Evolutionary conservation across 768 basidiomycete species (phyloP), one percentile per base, ranked within the genome.

Genomic region (Cystoderma amianthinum): DNA sequence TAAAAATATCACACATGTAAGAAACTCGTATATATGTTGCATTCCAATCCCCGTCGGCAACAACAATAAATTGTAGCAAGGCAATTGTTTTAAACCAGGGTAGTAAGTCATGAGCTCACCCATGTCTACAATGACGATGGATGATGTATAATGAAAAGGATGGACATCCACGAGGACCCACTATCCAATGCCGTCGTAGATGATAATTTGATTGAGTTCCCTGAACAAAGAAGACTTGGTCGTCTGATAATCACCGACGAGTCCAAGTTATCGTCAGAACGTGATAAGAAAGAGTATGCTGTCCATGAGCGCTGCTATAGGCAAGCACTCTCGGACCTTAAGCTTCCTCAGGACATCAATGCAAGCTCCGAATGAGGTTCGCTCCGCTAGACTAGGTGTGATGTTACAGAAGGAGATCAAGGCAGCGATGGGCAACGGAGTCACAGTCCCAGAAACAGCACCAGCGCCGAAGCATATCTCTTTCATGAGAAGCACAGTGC

Each of bases 171-270:
- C 50, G 78, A 80, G 49, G 58, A 77, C 47, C 21, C 49, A 1
- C 62, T 69, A 15, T 58, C 49, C 36, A 78, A 78, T 52, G 55
- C 61, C 2, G n/a, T 7, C 25, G 25, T 28, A n/a, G 72, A 81
- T n/a, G 77, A 72, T 2, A 80, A 78, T 22, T 58, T 66, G 3
- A 78, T 82, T 51, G 80, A 82, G 50, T 60, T 82, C 13, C 80
- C 80, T 2, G 78, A 78, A 16, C 21, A 81, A 36, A 64, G 64
- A 46, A 71, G 73, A 39, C 71, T 78, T 38, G 68, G 71, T 43
- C 61, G 67, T 5, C 64, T 82, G 38, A 73, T 58, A 36, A 52
- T 82, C 38, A 69, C 78, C 1, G 80, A 74, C 2, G 74, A 82
- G 56, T 62, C 48, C 21, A 64, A 59, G 37, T 40, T 56, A 36